Evolutionary conservation across 148 eudicot genomes (phyloP), one percentile per base, ranked within the genome.

Genomic region (Rheum nobile): DNA sequence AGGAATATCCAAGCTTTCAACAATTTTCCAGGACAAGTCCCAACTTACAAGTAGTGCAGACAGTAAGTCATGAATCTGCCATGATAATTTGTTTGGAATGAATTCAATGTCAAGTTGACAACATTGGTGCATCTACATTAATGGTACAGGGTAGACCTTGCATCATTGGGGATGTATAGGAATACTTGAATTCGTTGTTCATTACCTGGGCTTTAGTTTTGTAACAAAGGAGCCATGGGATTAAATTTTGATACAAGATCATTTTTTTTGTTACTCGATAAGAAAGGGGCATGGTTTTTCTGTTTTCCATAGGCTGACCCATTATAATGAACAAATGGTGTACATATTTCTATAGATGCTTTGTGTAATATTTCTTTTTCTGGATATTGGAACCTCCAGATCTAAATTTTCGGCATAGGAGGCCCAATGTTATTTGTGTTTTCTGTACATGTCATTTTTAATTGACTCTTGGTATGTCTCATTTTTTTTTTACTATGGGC

Each of bases 331-430:
- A 55, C 10, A 6, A 46, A 55, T 24, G 22, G 7, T 17, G 67
- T 28, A 26, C 14, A 29, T 29, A 59, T 59, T 28, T 59, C 67
- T 59, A 9, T 24, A 57, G 11, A 26, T 57, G 13, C 34, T 59
- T 55, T 55, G 63, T 21, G 21, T 28, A 59, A 54, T 22, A 32
- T 29, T 17, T 11, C 67, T 37, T 14, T 47, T 78, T 1, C 79
- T 0, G 41, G 48, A 16, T 76, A 38, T 55, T 76, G 28, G 74
- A 54, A 52, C 4, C 29, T 85, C 46, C 86, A 95, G 98, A 91
- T 91, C 77, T 95, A 71, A 91, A 91, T 80, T 95, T 90, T 72
- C 90, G 98, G 69, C 98, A 95, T 81, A 24, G n/a, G n/a, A 50
- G 34, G 35, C 34, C 2, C 24, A 26, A 5, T 24, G 31, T 57